These are phyloP conservation scores for Elaphomyces granulatus DNA, from an alignment of 495 filamentous ascomycete genomes.

Conservation along the genomic window DNA sequence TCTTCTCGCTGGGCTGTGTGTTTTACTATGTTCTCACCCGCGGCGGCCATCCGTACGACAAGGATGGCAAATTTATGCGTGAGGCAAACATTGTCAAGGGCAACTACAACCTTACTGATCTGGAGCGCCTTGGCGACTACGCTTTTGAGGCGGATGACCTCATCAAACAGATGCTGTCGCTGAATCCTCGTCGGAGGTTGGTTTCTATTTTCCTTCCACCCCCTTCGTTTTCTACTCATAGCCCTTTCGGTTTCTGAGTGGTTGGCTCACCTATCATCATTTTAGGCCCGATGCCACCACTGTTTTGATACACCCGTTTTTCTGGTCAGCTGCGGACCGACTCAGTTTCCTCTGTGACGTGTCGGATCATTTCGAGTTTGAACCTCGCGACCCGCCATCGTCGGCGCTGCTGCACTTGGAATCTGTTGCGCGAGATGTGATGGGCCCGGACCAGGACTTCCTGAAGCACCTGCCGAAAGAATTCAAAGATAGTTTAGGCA, in stretches of 20 bases:
- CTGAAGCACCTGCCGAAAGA: slow-evolving; percentile 56
- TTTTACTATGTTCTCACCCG: slow-evolving; percentile 92
- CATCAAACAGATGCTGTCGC: slow-evolving; percentile 66
- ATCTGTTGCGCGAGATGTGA: slow-evolving; percentile 33
- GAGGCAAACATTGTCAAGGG: slow-evolving; percentile 94
- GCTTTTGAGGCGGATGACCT: slow-evolving; percentile 77
- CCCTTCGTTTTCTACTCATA: background rate
- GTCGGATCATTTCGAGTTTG: slow-evolving; percentile 88
- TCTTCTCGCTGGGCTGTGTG: slow-evolving; percentile 89
- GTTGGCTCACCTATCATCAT: too few relatives aligned
- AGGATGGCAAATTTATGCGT: slow-evolving; percentile 81
- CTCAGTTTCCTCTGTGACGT: slow-evolving; percentile 85
- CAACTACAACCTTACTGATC: slow-evolving; percentile 52
- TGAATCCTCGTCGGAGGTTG: slow-evolving; percentile 51
- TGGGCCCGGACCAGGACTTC: slow-evolving; percentile 56
- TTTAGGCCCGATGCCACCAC: slow-evolving; percentile 49
- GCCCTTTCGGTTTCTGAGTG: slow-evolving; percentile 6
- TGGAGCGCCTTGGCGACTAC: slow-evolving; percentile 63
- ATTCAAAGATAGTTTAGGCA: slow-evolving; percentile 77
- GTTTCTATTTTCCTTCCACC: slow-evolving; percentile 6
- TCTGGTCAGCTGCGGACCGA: slow-evolving; percentile 79
- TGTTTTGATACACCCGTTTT: slow-evolving; percentile 88
- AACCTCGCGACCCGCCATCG: slow-evolving; percentile 67
- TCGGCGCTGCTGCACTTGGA: slow-evolving; percentile 50
- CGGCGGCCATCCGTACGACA: slow-evolving; percentile 88